Evolutionary conservation across 2,329 filamentous ascomycete species (phyloP).

Genomic region (Sporothrix curviconia): DNA sequence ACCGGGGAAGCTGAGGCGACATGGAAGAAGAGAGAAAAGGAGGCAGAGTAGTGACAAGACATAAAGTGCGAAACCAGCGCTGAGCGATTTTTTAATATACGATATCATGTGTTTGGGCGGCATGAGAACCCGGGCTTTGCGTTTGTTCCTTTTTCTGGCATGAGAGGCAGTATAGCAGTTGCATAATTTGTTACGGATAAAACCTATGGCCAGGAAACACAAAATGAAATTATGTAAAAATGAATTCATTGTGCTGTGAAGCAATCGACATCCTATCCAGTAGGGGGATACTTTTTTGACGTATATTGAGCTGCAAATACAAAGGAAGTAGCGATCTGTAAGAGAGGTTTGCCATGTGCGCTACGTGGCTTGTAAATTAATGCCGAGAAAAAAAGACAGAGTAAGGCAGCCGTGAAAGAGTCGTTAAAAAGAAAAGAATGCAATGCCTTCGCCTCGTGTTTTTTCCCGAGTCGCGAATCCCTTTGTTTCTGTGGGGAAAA

Average conservation of each 20-base stretch:
- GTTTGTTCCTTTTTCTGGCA: too few species aligned
- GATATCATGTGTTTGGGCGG: too few species aligned
- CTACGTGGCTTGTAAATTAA: too few species aligned
- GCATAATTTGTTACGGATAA: too few species aligned
- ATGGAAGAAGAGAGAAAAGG: too few species aligned
- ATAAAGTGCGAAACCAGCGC: too few species aligned
- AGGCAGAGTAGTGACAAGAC: not conserved
- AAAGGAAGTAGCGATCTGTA: not conserved
- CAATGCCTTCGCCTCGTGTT: not conserved
- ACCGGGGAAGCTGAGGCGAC: conserved; percentile 62
- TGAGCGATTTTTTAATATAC: too few species aligned
- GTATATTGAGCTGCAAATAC: not conserved
- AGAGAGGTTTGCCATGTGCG: not conserved
- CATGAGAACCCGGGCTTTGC: too few species aligned
- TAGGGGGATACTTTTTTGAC: not conserved
- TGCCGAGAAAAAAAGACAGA: not conserved
- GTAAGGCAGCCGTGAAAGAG: not conserved
- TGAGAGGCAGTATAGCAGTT: too few species aligned
- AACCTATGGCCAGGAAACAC: too few species aligned
- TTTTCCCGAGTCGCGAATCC: too few species aligned
- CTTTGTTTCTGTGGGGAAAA: not conserved
- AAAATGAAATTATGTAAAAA: too few species aligned
- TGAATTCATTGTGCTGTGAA: not conserved
- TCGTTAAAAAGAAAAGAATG: not conserved
- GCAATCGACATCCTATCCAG: conserved; percentile 7